A percentile compares a stretch with the other conserved stretches of the same genome.
Evolutionary conservation across 2,329 filamentous ascomycete genomes (phyloP).

Genomic region (Nectriaceae sp.): DNA sequence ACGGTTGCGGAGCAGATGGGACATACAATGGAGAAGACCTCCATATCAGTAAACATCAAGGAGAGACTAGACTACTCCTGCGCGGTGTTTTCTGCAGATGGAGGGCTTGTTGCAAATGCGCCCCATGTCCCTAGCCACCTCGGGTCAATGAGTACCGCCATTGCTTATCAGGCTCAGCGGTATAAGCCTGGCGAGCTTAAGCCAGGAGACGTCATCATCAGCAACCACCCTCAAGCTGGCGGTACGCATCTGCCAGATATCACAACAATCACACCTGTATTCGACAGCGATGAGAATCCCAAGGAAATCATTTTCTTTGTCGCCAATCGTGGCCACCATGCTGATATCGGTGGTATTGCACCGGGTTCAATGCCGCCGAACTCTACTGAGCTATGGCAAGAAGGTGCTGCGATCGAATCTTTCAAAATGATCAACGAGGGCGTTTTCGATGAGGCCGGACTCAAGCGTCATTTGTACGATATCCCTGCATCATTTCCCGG

Average conservation of each 20-base stretch:
- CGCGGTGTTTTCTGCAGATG: constrained; percentile 72
- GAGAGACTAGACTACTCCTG: constrained; percentile 80
- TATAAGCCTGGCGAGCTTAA: constrained; percentile 71
- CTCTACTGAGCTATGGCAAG: constrained; percentile 60
- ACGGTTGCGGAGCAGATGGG: constrained; percentile 83
- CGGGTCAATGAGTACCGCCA: constrained; percentile 75
- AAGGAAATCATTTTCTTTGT: constrained; percentile 36
- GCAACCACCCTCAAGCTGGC: constrained; percentile 57
- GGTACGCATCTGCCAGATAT: constrained; percentile 31
- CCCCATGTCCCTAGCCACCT: constrained; percentile 77
- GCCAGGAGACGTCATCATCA: constrained; percentile 73
- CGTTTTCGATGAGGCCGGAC: constrained; percentile 45
- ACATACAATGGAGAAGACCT: constrained; percentile 73
- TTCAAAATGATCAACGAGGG: constrained; percentile 32
- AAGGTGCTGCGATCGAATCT: constrained; percentile 57
- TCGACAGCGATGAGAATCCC: constrained; percentile 25
- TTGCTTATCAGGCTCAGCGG: constrained; percentile 67
- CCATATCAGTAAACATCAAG: constrained; percentile 76
- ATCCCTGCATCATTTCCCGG: constrained; percentile 23
- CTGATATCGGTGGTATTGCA: constrained; percentile 58
- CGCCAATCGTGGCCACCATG: constrained; percentile 35
- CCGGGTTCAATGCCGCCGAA: constrained; percentile 76
- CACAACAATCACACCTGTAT: constrained; percentile 30
- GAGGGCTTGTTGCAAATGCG: constrained; percentile 72
- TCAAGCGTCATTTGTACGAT: constrained; percentile 59